These are phyloP conservation scores for Gaultheria prostrata DNA, from an alignment of 148 eudicot species.

Conservation along the genomic window DNA sequence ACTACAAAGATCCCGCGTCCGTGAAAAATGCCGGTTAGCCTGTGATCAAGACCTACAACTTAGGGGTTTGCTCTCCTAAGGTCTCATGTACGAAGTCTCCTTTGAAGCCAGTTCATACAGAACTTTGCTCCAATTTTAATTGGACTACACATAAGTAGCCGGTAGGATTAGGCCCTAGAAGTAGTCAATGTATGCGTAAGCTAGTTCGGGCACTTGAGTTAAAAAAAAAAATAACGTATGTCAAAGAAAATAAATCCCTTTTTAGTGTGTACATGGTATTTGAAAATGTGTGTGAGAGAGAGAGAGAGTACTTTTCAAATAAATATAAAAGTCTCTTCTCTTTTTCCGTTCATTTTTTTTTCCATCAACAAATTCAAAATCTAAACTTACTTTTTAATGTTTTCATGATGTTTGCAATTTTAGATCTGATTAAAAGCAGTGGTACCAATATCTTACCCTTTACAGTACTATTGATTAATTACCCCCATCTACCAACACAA, in stretches of 20 bases:
- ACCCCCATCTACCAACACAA: background rate
- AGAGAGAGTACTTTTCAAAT: background rate
- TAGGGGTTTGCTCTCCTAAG: no score
- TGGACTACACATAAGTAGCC: no score
- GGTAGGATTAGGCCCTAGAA: no score
- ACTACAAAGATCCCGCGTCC: no score
- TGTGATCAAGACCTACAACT: no score
- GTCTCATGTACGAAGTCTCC: no score
- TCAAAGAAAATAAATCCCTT: background rate
- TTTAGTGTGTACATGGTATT: background rate
- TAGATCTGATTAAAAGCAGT: background rate
- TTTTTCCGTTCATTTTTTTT: background rate
- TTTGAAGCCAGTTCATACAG: no score
- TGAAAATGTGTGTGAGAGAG: background rate
- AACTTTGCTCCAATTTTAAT: no score
- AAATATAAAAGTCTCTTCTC: background rate
- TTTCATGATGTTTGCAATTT: background rate
- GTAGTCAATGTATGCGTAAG: no score
- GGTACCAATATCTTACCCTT: background rate
- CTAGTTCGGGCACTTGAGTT: no score
- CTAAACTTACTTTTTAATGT: background rate
- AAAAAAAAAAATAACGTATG: no score
- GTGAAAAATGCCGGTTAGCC: no score
- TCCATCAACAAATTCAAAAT: background rate
- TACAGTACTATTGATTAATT: background rate